Percentiles rank a stretch among this genome's conserved stretches.
These are phyloP conservation scores for Aspergillus sp. DNA, from an alignment of 2,329 filamentous ascomycete genomes.

Conservation along the genomic window DNA sequence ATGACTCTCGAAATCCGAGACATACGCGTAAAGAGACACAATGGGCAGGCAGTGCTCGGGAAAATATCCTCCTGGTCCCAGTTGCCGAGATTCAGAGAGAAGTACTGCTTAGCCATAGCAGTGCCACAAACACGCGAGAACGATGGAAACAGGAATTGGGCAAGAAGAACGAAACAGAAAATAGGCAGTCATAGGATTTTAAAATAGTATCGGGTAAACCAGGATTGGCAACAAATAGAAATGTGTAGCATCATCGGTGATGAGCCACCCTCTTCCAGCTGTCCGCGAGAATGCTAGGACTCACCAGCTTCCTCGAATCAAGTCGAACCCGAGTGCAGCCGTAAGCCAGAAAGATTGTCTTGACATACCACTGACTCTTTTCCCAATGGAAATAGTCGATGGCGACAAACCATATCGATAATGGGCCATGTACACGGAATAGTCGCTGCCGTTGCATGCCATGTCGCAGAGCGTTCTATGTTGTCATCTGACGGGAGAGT, in stretches of 20 bases:
- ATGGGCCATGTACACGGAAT: slow-evolving; percentile 8
- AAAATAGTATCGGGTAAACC: not conserved
- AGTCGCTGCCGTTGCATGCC: slow-evolving; percentile 1
- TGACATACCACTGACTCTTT: slow-evolving; percentile 11
- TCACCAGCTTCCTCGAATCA: slow-evolving; percentile 17
- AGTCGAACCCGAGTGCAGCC: slow-evolving; percentile 10
- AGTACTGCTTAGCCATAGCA: slow-evolving; percentile 13
- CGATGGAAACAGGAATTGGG: slow-evolving; percentile 10
- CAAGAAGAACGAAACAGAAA: not conserved
- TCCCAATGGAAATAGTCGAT: slow-evolving; percentile 6
- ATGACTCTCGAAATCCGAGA: not conserved
- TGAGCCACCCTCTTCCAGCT: slow-evolving; percentile 18
- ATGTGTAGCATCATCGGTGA: slow-evolving; percentile 17
- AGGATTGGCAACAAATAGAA: slow-evolving; percentile 2
- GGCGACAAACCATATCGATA: slow-evolving; percentile 8
- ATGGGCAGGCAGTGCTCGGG: not conserved
- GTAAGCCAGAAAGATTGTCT: slow-evolving; percentile 11
- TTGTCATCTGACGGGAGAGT: slow-evolving; percentile 12
- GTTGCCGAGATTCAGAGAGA: not conserved
- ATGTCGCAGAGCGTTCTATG: slow-evolving; percentile 11
- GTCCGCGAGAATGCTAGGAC: slow-evolving; percentile 14
- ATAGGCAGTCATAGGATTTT: slow-evolving; percentile 1
- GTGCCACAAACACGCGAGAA: slow-evolving; percentile 16
- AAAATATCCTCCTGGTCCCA: not conserved
- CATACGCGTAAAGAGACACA: not conserved